Evolutionary conservation across 768 basidiomycete species (phyloP).

Genomic region (Lactarius trivialis): DNA sequence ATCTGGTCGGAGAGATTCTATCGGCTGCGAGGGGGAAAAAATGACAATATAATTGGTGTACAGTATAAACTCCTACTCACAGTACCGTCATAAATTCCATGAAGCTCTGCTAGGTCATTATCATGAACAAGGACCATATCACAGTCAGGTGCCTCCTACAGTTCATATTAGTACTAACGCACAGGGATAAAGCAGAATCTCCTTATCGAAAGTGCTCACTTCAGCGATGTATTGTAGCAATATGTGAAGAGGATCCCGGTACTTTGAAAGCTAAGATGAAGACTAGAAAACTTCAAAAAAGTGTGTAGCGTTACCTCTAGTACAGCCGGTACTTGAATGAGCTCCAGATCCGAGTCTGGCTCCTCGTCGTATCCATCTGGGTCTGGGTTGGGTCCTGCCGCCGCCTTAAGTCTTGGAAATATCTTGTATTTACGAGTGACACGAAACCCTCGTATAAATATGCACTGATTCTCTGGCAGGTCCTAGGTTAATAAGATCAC

Average conservation of each 20-base stretch:
- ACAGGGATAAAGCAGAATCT: neutral
- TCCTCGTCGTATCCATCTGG: neutral
- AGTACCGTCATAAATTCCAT: neutral
- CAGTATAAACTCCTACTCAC: neutral
- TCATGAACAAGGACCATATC: neutral
- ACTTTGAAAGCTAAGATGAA: neutral
- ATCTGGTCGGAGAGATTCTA: neutral
- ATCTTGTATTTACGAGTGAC: neutral
- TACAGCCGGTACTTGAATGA: neutral
- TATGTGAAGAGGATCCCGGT: neutral
- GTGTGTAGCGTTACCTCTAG: neutral
- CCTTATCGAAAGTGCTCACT: neutral
- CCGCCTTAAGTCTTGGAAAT: neutral
- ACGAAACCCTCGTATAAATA: neutral
- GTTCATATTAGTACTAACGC: neutral
- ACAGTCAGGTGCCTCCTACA: neutral
- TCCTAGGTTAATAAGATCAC: neutral
- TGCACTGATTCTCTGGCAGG: neutral
- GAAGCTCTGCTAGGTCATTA: neutral
- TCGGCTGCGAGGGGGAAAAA: neutral
- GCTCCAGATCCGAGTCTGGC: neutral
- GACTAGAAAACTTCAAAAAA: neutral
- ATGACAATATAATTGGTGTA: neutral
- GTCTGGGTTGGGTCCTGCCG: neutral
- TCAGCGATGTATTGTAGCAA: neutral